A percentile compares a stretch with the other conserved stretches of the same genome.
Conservation (phyloP, 257 asterid species). For the Coffea canephora region DNA sequence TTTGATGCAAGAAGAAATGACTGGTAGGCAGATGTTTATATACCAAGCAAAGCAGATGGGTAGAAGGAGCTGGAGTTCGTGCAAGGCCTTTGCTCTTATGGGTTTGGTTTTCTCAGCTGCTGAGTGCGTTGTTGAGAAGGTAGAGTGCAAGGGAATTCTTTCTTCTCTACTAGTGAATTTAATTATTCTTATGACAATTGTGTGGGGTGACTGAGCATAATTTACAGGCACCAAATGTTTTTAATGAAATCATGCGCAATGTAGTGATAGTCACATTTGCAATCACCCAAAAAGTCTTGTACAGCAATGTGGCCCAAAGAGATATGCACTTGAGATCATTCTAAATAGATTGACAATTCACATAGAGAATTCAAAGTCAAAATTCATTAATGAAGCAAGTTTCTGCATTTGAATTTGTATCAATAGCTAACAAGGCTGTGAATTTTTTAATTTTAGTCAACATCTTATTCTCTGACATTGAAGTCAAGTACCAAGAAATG, state of each 20-base stretch:
- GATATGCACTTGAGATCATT: no score
- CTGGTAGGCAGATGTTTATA: slow-evolving; percentile 64
- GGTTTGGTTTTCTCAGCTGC: slow-evolving; percentile 85
- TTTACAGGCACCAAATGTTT: neutral
- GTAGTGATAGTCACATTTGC: neutral
- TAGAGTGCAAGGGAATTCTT: slow-evolving; percentile 5
- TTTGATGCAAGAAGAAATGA: slow-evolving; percentile 77
- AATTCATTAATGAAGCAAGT: neutral
- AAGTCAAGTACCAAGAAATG: neutral
- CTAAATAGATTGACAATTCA: neutral
- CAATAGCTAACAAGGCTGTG: neutral
- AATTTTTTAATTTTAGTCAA: neutral
- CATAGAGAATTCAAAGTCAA: neutral
- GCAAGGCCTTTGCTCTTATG: slow-evolving; percentile 95
- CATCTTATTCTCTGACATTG: no score
- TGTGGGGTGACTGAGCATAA: neutral
- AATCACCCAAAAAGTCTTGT: neutral
- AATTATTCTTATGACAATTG: neutral
- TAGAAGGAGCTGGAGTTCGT: slow-evolving; percentile 87
- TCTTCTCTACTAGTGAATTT: neutral
- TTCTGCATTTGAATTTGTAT: neutral
- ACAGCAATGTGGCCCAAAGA: neutral
- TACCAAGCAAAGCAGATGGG: slow-evolving; percentile 97
- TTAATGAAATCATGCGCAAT: neutral
- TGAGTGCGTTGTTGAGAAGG: slow-evolving; percentile 87